phyloP scores from a whole-genome alignment of 2,329 filamentous ascomycete species.

The Teratosphaeria nubilosa region DNA sequence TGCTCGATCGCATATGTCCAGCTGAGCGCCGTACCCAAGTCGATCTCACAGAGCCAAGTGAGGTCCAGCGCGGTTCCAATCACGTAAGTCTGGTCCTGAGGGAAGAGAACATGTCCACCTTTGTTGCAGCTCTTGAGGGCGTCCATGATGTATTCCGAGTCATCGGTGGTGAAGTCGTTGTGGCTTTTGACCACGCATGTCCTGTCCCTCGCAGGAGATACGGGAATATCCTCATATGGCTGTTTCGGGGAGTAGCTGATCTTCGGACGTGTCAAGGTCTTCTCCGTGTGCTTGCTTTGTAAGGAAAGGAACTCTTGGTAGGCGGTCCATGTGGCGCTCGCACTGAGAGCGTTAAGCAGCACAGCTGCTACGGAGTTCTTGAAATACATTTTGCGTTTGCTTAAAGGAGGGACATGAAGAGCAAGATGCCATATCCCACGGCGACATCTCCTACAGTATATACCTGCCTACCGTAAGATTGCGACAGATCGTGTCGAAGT shows the following conservation, averaged over 20 bases:
- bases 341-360: constrained; percentile 11
- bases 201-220: constrained; percentile 26
- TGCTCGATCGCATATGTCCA: background rate
- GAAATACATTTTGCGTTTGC: constrained; percentile 2
- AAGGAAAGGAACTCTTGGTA: constrained; percentile 17
- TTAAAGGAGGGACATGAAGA: background rate
- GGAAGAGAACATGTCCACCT: constrained; percentile 52
- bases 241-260: constrained; percentile 27
- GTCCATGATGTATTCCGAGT: constrained; percentile 42
- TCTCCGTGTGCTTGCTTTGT: constrained; percentile 11
- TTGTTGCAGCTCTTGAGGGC: constrained; percentile 52
- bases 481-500: background rate
- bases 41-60: constrained; percentile 53
- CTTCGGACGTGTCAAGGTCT: constrained; percentile 21
- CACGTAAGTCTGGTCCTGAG: constrained; percentile 45
- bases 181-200: constrained; percentile 30
- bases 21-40: constrained; percentile 40
- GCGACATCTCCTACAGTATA: background rate
- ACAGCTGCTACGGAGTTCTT: constrained; percentile 2
- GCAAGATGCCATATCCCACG: background rate
- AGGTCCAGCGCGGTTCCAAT: constrained; percentile 56
- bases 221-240: constrained; percentile 25
- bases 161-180: constrained; percentile 35
- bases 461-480: background rate
- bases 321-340: constrained; percentile 19